A percentile compares a stretch with the other conserved stretches of the same genome.
These are phyloP conservation scores for Amaranthus tricolor DNA, from an alignment of 179 eudicot genomes.

Conservation along the genomic window DNA sequence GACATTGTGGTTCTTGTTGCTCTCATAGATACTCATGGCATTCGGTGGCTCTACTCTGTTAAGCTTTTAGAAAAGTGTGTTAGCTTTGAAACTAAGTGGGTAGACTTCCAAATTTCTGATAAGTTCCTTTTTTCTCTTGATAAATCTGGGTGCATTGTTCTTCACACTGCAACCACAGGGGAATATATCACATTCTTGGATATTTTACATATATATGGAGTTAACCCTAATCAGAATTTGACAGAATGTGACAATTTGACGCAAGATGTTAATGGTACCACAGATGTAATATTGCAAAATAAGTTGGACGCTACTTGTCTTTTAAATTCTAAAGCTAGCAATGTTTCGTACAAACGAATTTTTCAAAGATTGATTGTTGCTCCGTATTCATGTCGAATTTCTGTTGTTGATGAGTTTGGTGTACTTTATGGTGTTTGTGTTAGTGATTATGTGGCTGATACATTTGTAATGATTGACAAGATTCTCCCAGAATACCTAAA, in stretches of 20 bases:
- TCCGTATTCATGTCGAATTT: conserved; percentile 58
- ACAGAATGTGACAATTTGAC: conserved; percentile 25
- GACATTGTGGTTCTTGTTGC: conserved; percentile 48
- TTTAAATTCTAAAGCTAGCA: conserved; percentile 23
- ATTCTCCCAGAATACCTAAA: conserved; percentile 44
- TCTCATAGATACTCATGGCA: conserved; percentile 49
- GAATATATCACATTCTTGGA: conserved; percentile 51
- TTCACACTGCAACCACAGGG: conserved; percentile 62
- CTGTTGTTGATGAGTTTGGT: conserved; percentile 72
- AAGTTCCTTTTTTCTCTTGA: conserved; percentile 71
- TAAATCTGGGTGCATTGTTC: conserved; percentile 51
- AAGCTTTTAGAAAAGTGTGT: conserved; percentile 46
- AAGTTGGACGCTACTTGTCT: conserved; percentile 20
- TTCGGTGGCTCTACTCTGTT: conserved; percentile 75
- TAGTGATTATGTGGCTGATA: conserved; percentile 46
- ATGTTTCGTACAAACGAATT: conserved; percentile 32
- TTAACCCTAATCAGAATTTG: conserved; percentile 30
- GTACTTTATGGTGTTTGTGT: conserved; percentile 49
- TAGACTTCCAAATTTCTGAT: conserved; percentile 75
- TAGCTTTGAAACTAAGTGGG: conserved; percentile 57
- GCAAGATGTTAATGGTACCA: conserved; percentile 23
- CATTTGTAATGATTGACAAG: conserved; percentile 39
- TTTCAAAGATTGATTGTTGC: conserved; percentile 63
- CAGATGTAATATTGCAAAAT: conserved; percentile 21
- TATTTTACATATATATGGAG: conserved; percentile 41